These are phyloP conservation scores for Prunus dulcis DNA, from an alignment of 306 rosid species.

Conservation along the genomic window DNA sequence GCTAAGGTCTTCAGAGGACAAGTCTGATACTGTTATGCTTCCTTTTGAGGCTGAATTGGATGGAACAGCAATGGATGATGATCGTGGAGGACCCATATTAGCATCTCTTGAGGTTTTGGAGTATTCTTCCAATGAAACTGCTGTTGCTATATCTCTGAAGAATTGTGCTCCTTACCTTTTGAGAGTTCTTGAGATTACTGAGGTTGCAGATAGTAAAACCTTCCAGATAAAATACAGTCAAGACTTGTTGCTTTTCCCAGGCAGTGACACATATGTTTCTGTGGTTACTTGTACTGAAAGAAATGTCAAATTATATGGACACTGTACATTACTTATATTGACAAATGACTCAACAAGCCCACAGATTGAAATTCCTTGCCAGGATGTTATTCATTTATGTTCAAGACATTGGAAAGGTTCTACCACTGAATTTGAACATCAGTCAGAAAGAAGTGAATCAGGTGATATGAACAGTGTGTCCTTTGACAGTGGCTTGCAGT, in stretches of 20 bases:
- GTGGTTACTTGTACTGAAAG: constrained; percentile 52
- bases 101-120: constrained; percentile 62
- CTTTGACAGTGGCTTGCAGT: constrained; percentile 31
- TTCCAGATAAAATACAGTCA: constrained; percentile 60
- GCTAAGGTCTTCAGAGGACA: constrained; percentile 62
- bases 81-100: constrained; percentile 40
- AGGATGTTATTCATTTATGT: constrained; percentile 55
- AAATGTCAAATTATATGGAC: constrained; percentile 31
- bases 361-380: constrained; percentile 67
- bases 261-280: constrained; percentile 70
- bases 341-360: constrained; percentile 77
- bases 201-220: constrained; percentile 45
- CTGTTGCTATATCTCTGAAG: constrained; percentile 55
- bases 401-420: constrained; percentile 49
- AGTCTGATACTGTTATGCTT: constrained; percentile 63
- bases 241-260: constrained; percentile 82
- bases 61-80: constrained; percentile 28
- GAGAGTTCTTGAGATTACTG: constrained; percentile 53
- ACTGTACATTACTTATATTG: constrained; percentile 58
- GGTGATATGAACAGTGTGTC: constrained; percentile 36
- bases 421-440: constrained; percentile 41
- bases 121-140: constrained; percentile 42
- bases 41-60: constrained; percentile 77
- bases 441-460: constrained; percentile 29
- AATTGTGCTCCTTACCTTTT: constrained; percentile 51